Conservation (phyloP, 1,139 yeast genomes). For the Sugiyamaella neomexicana region DNA sequence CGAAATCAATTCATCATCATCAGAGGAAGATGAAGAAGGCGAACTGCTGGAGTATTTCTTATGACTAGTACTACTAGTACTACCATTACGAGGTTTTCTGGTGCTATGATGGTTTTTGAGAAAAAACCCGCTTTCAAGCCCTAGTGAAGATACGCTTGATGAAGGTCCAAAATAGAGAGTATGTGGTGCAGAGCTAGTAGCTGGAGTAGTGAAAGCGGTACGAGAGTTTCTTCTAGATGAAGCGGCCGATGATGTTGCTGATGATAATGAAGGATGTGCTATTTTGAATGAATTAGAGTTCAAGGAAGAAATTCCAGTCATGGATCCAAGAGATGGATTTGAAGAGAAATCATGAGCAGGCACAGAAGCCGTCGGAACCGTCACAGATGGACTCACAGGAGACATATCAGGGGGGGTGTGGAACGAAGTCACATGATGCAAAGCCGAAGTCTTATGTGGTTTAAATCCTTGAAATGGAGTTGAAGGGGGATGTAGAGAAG, state of each 20-base stretch:
- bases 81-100: neutral
- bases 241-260: constrained; percentile 14
- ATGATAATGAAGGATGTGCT: constrained; percentile 7
- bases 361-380: constrained; percentile 11
- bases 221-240: constrained; percentile 13
- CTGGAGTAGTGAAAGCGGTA: constrained; percentile 4
- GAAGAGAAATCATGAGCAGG: neutral
- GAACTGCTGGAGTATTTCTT: neutral
- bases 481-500: neutral
- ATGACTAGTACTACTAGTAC: neutral
- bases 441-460: constrained; percentile 18
- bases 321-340: neutral
- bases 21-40: constrained; percentile 27
- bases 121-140: constrained; percentile 28
- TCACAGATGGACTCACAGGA: constrained; percentile 28
- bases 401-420: constrained; percentile 32
- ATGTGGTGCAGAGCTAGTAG: constrained; percentile 16
- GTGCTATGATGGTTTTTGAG: constrained; percentile 12
- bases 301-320: neutral
- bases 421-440: constrained; percentile 22
- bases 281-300: neutral
- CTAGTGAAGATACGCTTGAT: constrained; percentile 33
- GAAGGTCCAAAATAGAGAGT: constrained; percentile 30
- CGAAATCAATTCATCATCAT: constrained; percentile 24
- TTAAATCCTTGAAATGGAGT: constrained; percentile 10